phyloP scores from a whole-genome alignment of 2,329 filamentous ascomycete species.

The Arthrobotrys musiformis region DNA sequence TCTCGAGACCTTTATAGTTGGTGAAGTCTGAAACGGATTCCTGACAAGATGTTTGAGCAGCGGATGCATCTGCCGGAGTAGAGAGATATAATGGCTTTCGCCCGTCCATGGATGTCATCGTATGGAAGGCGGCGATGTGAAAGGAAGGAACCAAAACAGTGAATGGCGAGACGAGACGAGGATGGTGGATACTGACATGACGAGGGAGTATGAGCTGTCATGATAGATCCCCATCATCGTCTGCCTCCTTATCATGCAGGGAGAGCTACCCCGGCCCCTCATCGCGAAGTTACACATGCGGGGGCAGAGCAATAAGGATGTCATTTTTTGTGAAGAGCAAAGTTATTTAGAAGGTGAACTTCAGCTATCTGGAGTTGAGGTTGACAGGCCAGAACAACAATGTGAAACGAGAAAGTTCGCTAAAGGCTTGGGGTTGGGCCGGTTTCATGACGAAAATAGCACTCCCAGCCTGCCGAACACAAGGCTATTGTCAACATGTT shows the following conservation, averaged over 20 bases:
- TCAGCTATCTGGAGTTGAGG: constrained; percentile 6
- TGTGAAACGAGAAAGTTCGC: constrained; percentile 45
- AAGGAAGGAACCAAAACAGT: constrained; percentile 4
- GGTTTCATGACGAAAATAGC: constrained; percentile 51
- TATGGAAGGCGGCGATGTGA: constrained; percentile 15
- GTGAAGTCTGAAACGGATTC: constrained; percentile 29
- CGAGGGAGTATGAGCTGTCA: constrained; percentile 32
- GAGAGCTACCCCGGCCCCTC: constrained; percentile 30
- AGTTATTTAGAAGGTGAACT: background rate
- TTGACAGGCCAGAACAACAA: constrained; percentile 18
- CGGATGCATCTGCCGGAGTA: constrained; percentile 35
- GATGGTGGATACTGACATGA: constrained; percentile 25
- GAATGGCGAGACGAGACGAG: constrained; percentile 40
- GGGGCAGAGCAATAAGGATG: constrained; percentile 19
- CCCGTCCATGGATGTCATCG: constrained; percentile 22
- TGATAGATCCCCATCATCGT: constrained; percentile 8
- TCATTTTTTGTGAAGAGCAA: background rate
- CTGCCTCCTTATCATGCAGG: constrained; percentile 45
- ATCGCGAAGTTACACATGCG: constrained; percentile 30
- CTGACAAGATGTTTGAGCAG: background rate
- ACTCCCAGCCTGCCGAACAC: constrained; percentile 3
- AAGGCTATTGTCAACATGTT: background rate
- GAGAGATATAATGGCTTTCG: background rate
- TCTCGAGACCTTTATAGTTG: constrained; percentile 33
- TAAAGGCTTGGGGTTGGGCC: constrained; percentile 29